Evolutionary conservation across 495 filamentous ascomycete genomes (phyloP).

Genomic region (Evansstolkia leycettana): DNA sequence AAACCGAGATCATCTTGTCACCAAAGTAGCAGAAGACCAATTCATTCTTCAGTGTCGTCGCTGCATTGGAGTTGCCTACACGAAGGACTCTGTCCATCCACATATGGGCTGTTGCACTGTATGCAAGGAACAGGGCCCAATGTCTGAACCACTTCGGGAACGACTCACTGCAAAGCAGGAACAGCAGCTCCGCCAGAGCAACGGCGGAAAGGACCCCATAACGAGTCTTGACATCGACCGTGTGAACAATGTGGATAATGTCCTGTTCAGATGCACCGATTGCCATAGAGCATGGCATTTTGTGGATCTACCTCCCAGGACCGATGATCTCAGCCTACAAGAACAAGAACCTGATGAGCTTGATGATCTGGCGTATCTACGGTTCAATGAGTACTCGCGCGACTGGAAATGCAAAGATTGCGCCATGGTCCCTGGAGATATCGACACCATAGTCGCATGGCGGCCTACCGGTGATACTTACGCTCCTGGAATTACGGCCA

Average conservation of each 20-base stretch:
- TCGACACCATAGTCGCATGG: conserved; percentile 76
- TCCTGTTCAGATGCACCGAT: conserved; percentile 68
- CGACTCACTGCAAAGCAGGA: conserved; percentile 67
- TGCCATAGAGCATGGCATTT: conserved; percentile 79
- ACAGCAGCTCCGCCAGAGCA: conserved; percentile 65
- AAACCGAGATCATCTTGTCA: conserved; percentile 75
- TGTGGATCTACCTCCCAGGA: conserved; percentile 53
- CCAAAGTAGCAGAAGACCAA: conserved; percentile 64
- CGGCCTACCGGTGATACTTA: conserved; percentile 47
- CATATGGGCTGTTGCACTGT: conserved; percentile 54
- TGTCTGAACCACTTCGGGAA: conserved; percentile 56
- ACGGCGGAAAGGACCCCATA: conserved; percentile 66
- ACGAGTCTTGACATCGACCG: conserved; percentile 44
- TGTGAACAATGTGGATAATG: conserved; percentile 60
- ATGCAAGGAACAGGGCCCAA: conserved; percentile 47
- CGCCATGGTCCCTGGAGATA: conserved; percentile 39
- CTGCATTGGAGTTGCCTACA: conserved; percentile 54
- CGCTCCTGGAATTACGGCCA: conserved; percentile 26
- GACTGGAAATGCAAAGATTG: conserved; percentile 74
- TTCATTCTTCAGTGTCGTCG: conserved; percentile 87
- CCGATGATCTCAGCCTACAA: conserved; percentile 2
- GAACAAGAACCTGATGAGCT: background rate
- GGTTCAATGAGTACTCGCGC: conserved; percentile 48
- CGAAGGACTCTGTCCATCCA: conserved; percentile 58
- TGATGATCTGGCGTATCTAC: conserved; percentile 27